phyloP scores from a whole-genome alignment of 2,329 filamentous ascomycete genomes.

The Pseudogymnoascus sp. region DNA sequence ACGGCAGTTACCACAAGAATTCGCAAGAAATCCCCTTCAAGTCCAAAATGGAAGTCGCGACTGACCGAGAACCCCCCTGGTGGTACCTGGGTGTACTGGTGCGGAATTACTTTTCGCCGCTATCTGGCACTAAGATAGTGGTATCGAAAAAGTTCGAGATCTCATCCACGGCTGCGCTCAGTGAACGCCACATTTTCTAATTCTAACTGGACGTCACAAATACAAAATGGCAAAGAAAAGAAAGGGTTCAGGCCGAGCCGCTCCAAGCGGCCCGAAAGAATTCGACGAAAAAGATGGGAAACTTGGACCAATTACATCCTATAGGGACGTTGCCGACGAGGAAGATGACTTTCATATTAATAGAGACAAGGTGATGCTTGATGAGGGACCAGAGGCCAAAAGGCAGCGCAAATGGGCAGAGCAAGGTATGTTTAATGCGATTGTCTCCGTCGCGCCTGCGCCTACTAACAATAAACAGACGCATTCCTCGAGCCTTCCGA shows the following conservation, averaged over 20 bases:
- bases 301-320: slow-evolving; percentile 56
- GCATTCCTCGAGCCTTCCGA: slow-evolving; percentile 54
- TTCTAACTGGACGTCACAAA: slow-evolving; percentile 9
- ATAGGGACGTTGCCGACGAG: slow-evolving; percentile 83
- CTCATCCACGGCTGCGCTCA: slow-evolving; percentile 1
- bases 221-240: slow-evolving; percentile 57
- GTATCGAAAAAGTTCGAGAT: slow-evolving; percentile 15
- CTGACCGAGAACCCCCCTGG: not conserved
- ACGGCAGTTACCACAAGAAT: not conserved
- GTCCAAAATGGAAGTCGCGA: not conserved
- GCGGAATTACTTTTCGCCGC: not conserved
- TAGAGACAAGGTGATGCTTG: slow-evolving; percentile 77
- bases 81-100: not conserved
- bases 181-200: slow-evolving; percentile 10
- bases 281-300: slow-evolving; percentile 53
- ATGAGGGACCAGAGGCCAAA: slow-evolving; percentile 75
- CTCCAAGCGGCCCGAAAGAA: slow-evolving; percentile 47
- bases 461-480: slow-evolving; percentile 32
- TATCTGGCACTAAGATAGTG: slow-evolving; percentile 16
- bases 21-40: not conserved
- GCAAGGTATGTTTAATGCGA: slow-evolving; percentile 44
- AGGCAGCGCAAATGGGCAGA: slow-evolving; percentile 64
- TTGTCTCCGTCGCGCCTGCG: slow-evolving; percentile 2
- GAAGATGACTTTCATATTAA: slow-evolving; percentile 91
- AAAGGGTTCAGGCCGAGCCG: slow-evolving; percentile 55